Base-by-base conservation (phyloP, 768 basidiomycete species). In the Nidularia pulvinata region DNA sequence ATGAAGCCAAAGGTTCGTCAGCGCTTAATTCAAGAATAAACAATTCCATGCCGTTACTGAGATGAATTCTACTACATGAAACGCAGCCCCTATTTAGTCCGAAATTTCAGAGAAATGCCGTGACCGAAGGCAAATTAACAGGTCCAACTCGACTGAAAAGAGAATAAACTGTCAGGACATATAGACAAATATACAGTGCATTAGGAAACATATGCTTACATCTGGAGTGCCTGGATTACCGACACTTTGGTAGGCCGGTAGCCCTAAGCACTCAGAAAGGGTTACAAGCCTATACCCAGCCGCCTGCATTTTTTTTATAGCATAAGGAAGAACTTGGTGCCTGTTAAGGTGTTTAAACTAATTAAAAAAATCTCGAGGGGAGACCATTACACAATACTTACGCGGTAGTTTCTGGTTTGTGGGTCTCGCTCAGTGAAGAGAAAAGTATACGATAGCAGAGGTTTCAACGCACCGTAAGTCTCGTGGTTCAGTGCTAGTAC, bases 401-500 rank as follows among this genome's bases (percentile, higher is more conserved):
- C 70, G 63, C 69, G 48, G 75, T 75, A 34, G 67, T 71, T 60
- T 69, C 73, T 76, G 35, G 35, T 36, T 14, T 43, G 44, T 35
- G 45, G 33, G 33, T 33, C 5, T 33, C 25, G 35, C n/a, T 30
- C 36, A 47, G 7, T 5, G 36, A 6, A 33, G 6, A 30, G 14
- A 39, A 2, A 33, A 30, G 9, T 33, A 46, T 44, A 33, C 25
- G 25, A 30, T 4, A 4, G 25, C 25, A 30, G 25, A 30, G 25
- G 25, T 30, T 25, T 44, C 35, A 32, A 58, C 58, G 46, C 56
- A 74, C 74, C 65, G 46, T 69, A 58, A 3, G 68, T 68, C 56
- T 80, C 77, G 53, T 80, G 78, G 55, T 76, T 78, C 46, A 80
- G 63, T 0, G 74, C 59, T 30, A 80, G 57, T 43, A 77, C 66